These are phyloP conservation scores for Aureobasidium sp. DNA, from an alignment of 2,329 filamentous ascomycete species.

Conservation along the genomic window DNA sequence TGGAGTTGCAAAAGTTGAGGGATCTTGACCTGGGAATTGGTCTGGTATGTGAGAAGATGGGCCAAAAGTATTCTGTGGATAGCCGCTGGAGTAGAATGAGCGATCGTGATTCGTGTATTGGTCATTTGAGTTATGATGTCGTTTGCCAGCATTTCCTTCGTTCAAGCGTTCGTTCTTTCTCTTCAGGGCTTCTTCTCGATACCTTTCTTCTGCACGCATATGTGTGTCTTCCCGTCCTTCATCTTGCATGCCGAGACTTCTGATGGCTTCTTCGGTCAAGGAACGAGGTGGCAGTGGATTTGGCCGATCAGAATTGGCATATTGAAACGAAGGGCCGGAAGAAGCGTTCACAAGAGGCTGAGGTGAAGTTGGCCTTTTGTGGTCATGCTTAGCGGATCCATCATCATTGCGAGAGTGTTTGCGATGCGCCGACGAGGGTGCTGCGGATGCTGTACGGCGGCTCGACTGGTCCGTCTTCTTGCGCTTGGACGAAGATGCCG, in stretches of 20 bases:
- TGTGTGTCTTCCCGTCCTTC: conserved; percentile 24
- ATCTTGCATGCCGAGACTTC: conserved; percentile 27
- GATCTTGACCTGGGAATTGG: conserved; percentile 55
- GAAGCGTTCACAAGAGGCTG: conserved; percentile 20
- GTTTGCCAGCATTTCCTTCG: neutral
- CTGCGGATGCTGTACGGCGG: conserved; percentile 29
- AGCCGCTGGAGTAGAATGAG: neutral
- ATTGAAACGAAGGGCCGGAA: conserved; percentile 33
- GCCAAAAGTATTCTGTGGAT: neutral
- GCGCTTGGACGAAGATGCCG: conserved; percentile 19
- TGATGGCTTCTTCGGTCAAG: conserved; percentile 31
- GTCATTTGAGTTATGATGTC: neutral
- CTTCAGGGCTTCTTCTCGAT: neutral
- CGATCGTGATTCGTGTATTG: neutral
- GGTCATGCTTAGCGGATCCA: conserved; percentile 16
- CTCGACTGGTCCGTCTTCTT: conserved; percentile 27
- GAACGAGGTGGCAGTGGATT: conserved; percentile 19
- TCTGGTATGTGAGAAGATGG: conserved; percentile 28
- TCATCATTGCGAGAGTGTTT: conserved; percentile 26
- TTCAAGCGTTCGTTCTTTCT: neutral
- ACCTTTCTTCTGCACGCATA: neutral
- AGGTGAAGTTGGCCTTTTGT: conserved; percentile 23
- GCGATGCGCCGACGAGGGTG: conserved; percentile 31
- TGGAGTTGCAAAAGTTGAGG: conserved; percentile 36
- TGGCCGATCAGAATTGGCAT: conserved; percentile 28